Evolutionary conservation across 2,329 filamentous ascomycete species (phyloP).

Genomic region (Trichoderma sp.): DNA sequence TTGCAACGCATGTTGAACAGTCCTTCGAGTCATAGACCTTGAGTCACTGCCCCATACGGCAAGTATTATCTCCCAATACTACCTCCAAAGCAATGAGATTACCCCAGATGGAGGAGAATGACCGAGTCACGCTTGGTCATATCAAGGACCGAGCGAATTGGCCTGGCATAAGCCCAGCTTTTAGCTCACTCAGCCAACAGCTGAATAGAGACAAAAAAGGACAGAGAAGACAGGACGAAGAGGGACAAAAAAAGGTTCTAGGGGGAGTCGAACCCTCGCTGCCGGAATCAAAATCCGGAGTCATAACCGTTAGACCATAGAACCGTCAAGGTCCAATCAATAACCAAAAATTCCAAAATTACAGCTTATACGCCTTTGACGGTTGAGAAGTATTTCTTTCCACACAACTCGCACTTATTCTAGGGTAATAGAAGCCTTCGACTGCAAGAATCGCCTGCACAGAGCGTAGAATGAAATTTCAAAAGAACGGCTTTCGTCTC

Average conservation of each 20-base stretch:
- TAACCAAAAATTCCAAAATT: neutral
- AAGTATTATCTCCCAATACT: neutral
- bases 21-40: neutral
- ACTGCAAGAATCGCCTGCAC: neutral
- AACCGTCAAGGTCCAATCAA: slow-evolving; percentile 16
- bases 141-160: neutral
- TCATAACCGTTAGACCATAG: slow-evolving; percentile 32
- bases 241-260: slow-evolving; percentile 20
- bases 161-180: neutral
- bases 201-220: neutral
- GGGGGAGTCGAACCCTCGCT: slow-evolving; percentile 31
- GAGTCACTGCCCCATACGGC: neutral
- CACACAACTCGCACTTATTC: neutral
- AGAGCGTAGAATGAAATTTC: neutral
- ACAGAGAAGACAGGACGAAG: neutral
- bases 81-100: no score
- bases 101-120: no score
- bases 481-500: neutral
- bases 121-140: neutral
- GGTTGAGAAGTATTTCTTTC: no score
- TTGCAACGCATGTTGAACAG: no score
- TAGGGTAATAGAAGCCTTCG: neutral
- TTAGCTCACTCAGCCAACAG: neutral
- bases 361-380: neutral
- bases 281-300: slow-evolving; percentile 32